Conservation (phyloP, 176 grass and related monocot genomes). For the Chrysopogon serrulatus region DNA sequence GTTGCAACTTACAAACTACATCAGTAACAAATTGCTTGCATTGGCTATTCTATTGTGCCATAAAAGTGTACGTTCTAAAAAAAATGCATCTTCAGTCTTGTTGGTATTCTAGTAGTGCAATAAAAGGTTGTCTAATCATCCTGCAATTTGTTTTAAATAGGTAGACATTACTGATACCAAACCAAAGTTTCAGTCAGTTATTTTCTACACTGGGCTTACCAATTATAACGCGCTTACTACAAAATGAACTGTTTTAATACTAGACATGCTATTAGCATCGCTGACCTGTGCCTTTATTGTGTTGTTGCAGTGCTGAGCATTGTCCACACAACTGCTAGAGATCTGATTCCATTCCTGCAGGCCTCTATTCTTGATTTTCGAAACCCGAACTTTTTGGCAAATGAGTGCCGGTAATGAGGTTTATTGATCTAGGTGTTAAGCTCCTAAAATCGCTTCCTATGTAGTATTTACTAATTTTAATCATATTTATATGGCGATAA, state of each 20-base stretch:
- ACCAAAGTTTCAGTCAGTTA: neutral
- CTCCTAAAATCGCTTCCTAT: neutral
- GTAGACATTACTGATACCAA: neutral
- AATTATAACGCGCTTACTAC: neutral
- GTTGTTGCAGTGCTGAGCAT: neutral
- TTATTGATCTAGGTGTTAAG: neutral
- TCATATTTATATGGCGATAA: neutral
- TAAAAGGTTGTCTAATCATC: neutral
- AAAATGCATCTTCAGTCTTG: too few relatives aligned
- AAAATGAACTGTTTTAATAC: neutral
- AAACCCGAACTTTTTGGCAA: neutral
- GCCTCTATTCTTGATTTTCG: neutral
- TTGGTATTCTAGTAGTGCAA: neutral
- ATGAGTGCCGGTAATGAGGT: slow-evolving; percentile 45
- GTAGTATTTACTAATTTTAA: neutral
- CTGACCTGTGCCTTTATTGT: slow-evolving; percentile 1
- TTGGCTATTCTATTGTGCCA: neutral
- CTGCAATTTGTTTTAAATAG: neutral
- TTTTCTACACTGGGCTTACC: neutral
- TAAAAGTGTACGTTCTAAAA: too few relatives aligned
- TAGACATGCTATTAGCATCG: neutral
- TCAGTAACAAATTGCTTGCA: neutral
- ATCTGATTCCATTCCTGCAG: neutral
- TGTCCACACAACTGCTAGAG: neutral
- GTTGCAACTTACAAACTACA: neutral